Conservation (phyloP, 148 eudicot species). For the Arctostaphylos glauca region DNA sequence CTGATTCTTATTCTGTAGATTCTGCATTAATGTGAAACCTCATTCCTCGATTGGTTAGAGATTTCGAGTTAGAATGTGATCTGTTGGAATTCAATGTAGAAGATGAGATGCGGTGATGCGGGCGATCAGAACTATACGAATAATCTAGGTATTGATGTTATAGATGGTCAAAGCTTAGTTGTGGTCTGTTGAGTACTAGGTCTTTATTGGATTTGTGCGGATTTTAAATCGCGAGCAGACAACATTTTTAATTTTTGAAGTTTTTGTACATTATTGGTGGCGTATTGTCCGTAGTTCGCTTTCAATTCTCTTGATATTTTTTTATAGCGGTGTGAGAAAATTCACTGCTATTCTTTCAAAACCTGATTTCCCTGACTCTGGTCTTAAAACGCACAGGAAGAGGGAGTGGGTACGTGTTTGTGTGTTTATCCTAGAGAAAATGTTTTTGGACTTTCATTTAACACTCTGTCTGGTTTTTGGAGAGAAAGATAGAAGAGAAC, state of each 20-base stretch:
- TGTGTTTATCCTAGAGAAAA: too few species aligned
- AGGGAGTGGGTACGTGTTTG: not conserved
- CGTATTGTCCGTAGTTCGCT: not conserved
- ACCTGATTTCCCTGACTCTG: not conserved
- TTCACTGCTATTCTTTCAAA: not conserved
- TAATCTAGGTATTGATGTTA: not conserved
- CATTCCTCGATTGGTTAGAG: not conserved
- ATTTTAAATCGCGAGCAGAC: too few species aligned
- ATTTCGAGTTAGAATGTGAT: not conserved
- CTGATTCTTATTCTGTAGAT: not conserved
- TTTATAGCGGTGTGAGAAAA: not conserved
- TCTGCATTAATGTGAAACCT: conserved; percentile 16
- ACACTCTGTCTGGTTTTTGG: too few species aligned
- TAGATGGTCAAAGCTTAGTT: not conserved
- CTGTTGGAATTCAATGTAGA: not conserved
- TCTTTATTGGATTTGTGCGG: not conserved
- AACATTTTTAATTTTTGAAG: not conserved
- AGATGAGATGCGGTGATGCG: not conserved
- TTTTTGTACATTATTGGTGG: not conserved
- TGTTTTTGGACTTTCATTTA: too few species aligned
- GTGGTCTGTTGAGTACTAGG: not conserved
- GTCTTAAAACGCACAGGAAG: not conserved
- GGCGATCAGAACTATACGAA: not conserved
- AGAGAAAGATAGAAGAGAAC: not conserved
- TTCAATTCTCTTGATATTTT: too few species aligned